A percentile compares a stretch with the other conserved stretches of the same genome.
Evolutionary conservation across 2,329 filamentous ascomycete genomes (phyloP).

Genomic region (Fusarium pseudonygamai): DNA sequence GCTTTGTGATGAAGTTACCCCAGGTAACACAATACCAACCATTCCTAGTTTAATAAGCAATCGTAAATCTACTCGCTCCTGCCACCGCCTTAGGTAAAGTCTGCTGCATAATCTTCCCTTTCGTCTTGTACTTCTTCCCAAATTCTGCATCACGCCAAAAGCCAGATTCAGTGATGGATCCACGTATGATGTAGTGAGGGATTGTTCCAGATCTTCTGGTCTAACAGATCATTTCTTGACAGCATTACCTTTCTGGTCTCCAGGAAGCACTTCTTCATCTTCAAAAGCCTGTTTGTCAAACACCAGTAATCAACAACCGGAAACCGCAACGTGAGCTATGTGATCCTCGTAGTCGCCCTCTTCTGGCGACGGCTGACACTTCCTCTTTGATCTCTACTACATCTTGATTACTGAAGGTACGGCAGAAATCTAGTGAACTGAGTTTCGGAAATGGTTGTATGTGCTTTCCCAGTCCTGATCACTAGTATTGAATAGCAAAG

Average conservation of each 20-base stretch:
- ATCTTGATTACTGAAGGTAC: background rate
- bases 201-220: background rate
- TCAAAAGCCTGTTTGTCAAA: no score
- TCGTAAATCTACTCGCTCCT: fast-evolving
- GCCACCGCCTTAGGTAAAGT: background rate
- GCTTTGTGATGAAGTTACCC: background rate
- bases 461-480: background rate
- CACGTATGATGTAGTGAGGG: background rate
- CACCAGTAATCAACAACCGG: no score
- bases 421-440: background rate
- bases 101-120: background rate
- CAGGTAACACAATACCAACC: no score
- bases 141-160: background rate
- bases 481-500: no score
- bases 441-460: background rate
- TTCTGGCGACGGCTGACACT: background rate
- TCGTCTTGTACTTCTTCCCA: background rate
- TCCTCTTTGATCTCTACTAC: background rate
- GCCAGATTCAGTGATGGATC: background rate
- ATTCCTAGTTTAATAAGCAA: no score
- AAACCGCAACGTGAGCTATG: no score
- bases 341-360: no score
- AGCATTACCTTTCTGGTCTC: no score
- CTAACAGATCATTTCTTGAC: no score
- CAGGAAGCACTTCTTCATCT: no score